Percentiles rank a stretch among this genome's conserved stretches.
phyloP scores from a whole-genome alignment of 192 early-diverging fungal species.

The Backusella australiensis region DNA sequence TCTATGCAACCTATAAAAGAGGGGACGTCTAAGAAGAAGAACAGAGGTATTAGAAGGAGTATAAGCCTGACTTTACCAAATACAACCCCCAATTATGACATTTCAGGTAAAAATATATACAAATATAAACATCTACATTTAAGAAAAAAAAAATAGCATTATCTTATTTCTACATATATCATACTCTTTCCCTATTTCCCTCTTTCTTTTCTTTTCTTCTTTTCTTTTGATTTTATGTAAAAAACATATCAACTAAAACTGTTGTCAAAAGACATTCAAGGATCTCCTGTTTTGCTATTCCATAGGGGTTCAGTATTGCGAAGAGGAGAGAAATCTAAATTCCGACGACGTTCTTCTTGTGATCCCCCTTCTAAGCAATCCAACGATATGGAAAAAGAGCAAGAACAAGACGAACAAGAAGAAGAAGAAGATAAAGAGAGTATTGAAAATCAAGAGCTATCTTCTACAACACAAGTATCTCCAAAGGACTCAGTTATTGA shows the following conservation, averaged over 20 bases:
- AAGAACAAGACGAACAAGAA: background rate
- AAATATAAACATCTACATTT: background rate
- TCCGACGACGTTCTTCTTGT: slow-evolving; percentile 46
- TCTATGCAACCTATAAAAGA: slow-evolving; percentile 6
- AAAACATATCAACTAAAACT: slow-evolving; percentile 16
- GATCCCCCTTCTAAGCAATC: background rate
- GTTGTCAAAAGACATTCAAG: slow-evolving; percentile 19
- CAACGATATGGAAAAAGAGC: background rate
- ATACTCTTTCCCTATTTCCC: background rate
- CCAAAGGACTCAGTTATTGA: slow-evolving; percentile 11
- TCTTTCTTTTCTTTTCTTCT: slow-evolving; percentile 27
- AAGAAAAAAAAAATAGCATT: background rate
- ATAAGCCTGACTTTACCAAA: slow-evolving; percentile 17
- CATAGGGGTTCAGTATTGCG: slow-evolving; percentile 34
- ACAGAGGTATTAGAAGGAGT: slow-evolving; percentile 11
- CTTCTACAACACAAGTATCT: background rate
- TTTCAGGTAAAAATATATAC: slow-evolving; percentile 5
- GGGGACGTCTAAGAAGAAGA: background rate
- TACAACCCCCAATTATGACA: background rate
- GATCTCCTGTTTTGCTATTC: slow-evolving; percentile 28
- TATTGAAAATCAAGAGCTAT: background rate
- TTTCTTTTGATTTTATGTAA: background rate
- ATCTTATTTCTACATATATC: background rate
- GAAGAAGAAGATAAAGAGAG: background rate
- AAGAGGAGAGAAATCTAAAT: slow-evolving; percentile 49